A percentile compares a stretch with the other conserved stretches of the same genome.
phyloP scores from a whole-genome alignment of 345 rosid genomes.

The Angophora floribunda region DNA sequence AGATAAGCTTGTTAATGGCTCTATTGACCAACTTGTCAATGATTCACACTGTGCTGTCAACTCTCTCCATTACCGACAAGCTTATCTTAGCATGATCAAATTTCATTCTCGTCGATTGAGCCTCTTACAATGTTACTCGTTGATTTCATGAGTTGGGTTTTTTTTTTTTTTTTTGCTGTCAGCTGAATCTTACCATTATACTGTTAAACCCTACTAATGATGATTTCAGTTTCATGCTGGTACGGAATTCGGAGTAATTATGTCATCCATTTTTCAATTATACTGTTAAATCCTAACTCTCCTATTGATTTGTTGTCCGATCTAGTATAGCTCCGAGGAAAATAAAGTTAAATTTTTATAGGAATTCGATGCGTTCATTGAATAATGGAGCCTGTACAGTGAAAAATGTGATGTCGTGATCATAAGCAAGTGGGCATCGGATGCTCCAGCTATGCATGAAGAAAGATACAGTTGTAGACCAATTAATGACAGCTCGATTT shows the following conservation, averaged over 20 bases:
- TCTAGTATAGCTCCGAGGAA: neutral
- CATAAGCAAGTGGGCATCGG: neutral
- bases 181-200: neutral
- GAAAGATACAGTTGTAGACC: neutral
- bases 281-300: neutral
- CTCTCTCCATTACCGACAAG: neutral
- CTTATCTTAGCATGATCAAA: neutral
- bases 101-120: neutral
- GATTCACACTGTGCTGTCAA: neutral
- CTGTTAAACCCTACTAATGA: neutral
- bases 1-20: neutral
- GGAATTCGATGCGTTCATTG: neutral
- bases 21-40: neutral
- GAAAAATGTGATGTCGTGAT: neutral
- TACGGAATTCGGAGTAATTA: neutral
- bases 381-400: neutral
- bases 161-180: neutral
- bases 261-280: neutral
- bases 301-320: neutral
- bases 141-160: neutral
- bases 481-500: neutral
- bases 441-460: neutral
- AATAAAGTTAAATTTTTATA: too few species aligned
- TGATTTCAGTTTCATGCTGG: neutral
- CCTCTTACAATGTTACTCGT: neutral